Percentiles rank a stretch among this genome's conserved stretches.
phyloP scores from a whole-genome alignment of 176 grass and related monocot species.

The Saccharum spontaneum region DNA sequence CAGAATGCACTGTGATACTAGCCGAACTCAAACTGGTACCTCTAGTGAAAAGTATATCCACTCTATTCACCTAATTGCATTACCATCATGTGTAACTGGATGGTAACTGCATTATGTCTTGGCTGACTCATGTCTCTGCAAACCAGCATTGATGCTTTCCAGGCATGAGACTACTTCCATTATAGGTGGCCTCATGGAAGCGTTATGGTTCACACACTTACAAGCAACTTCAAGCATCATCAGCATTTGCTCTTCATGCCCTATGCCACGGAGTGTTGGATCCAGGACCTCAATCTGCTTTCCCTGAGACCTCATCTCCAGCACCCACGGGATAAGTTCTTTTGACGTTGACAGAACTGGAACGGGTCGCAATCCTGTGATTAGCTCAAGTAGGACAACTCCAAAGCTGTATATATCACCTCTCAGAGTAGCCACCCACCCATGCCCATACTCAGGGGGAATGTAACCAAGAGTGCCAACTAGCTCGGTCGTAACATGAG shows the following conservation, averaged over 20 bases:
- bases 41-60: background rate
- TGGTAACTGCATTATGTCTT: background rate
- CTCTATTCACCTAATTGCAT: background rate
- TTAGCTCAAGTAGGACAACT: conserved; percentile 63
- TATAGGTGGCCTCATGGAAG: conserved; percentile 43
- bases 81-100: background rate
- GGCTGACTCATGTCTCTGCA: background rate
- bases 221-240: conserved; percentile 59
- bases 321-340: conserved; percentile 57
- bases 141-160: background rate
- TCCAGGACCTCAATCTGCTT: conserved; percentile 51
- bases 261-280: conserved; percentile 30
- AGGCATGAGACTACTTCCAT: conserved; percentile 42
- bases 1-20: background rate
- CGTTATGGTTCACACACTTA: conserved; percentile 41
- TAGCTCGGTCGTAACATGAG: conserved; percentile 75
- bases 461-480: conserved; percentile 74
- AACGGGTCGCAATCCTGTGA: conserved; percentile 54
- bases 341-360: conserved; percentile 39
- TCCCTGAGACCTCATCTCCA: conserved; percentile 39
- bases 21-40: background rate
- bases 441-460: conserved; percentile 70
- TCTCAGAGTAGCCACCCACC: conserved; percentile 60
- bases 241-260: conserved; percentile 51
- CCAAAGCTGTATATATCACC: conserved; percentile 79